These are phyloP conservation scores for Pleurotus tuber-regium DNA, from an alignment of 768 basidiomycete genomes.

Conservation along the genomic window DNA sequence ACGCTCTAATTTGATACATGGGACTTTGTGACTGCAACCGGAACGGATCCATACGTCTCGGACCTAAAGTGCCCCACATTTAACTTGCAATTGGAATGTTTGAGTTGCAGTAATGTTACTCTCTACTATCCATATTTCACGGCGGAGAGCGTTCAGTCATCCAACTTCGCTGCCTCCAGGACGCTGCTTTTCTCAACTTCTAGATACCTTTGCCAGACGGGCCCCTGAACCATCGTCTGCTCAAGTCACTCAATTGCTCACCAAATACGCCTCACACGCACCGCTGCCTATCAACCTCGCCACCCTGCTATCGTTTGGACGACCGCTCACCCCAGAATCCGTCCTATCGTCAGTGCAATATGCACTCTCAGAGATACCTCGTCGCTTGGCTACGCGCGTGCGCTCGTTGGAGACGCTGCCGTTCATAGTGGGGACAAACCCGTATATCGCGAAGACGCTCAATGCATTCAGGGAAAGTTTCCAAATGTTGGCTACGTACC, in stretches of 20 bases:
- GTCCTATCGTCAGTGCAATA: constrained; percentile 73
- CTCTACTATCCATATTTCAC: background rate
- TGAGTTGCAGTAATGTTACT: background rate
- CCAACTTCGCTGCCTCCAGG: background rate
- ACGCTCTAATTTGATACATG: constrained; percentile 6
- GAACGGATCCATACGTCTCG: constrained; percentile 9
- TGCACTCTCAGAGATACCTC: constrained; percentile 73
- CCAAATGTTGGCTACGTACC: constrained; percentile 63
- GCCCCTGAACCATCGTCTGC: constrained; percentile 48
- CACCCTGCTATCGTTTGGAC: constrained; percentile 72
- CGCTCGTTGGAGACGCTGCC: constrained; percentile 74
- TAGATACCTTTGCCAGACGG: constrained; percentile 25
- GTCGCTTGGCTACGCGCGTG: constrained; percentile 72
- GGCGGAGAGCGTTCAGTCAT: background rate
- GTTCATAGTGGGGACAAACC: constrained; percentile 88
- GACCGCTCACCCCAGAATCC: constrained; percentile 67
- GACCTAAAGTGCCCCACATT: no score
- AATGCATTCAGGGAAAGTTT: constrained; percentile 71
- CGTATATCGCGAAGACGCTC: constrained; percentile 73
- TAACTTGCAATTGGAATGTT: no score
- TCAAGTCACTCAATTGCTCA: constrained; percentile 58
- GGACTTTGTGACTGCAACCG: background rate
- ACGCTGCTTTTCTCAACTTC: constrained; percentile 6
- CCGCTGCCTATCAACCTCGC: constrained; percentile 72
- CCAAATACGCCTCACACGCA: constrained; percentile 59